Conservation (phyloP, 441 rosid species). For the Euphorbia celastroides region DNA sequence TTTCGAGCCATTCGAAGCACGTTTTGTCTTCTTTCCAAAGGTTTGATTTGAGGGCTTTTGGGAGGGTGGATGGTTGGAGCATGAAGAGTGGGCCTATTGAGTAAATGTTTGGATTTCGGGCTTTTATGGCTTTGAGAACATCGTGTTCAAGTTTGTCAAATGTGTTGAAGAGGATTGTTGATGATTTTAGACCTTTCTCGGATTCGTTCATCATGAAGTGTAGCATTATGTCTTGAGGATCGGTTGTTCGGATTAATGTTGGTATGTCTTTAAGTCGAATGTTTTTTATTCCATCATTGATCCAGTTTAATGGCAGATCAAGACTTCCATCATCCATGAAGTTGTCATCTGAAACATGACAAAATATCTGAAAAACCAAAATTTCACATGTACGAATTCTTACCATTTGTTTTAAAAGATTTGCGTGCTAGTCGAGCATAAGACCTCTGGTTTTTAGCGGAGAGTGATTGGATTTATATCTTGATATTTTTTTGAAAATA, state of each 20-base stretch:
- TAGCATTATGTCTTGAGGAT: constrained; percentile 29
- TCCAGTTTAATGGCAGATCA: constrained; percentile 30
- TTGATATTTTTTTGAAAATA: too few species aligned
- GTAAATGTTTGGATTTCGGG: constrained; percentile 20
- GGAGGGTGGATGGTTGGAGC: neutral
- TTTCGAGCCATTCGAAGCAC: constrained; percentile 6
- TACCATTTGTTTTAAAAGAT: too few species aligned
- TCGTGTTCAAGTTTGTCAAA: constrained; percentile 27
- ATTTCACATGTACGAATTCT: too few species aligned
- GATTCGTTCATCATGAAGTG: constrained; percentile 26
- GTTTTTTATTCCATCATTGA: constrained; percentile 34
- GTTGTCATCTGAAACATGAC: constrained; percentile 22
- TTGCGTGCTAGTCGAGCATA: too few species aligned
- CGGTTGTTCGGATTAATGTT: constrained; percentile 25
- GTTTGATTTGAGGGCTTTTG: constrained; percentile 17
- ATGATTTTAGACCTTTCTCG: constrained; percentile 25
- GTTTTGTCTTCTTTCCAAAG: constrained; percentile 30
- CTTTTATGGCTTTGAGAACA: constrained; percentile 16
- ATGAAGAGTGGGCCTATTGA: constrained; percentile 29
- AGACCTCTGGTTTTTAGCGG: too few species aligned
- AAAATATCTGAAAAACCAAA: neutral
- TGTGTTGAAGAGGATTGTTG: constrained; percentile 34
- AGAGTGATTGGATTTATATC: too few species aligned
- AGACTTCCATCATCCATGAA: constrained; percentile 30
- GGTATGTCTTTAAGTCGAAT: constrained; percentile 39